phyloP scores from a whole-genome alignment of 345 rosid genomes.

The Capsella bursapastoris region DNA sequence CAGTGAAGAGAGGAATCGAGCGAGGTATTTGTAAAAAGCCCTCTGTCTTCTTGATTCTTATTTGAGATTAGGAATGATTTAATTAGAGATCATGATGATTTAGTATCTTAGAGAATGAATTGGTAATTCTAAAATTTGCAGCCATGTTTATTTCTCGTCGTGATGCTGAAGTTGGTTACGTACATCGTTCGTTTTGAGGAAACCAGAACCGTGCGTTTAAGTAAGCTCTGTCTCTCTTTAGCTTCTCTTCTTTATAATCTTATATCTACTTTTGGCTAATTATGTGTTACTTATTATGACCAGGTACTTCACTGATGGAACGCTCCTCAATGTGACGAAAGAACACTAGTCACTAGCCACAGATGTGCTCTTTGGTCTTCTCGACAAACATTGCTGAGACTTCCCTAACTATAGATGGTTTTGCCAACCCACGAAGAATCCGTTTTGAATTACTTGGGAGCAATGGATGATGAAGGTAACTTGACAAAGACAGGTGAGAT shows the following conservation, averaged over 20 bases:
- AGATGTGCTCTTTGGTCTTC: conserved; percentile 90
- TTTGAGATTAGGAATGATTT: too few relatives aligned
- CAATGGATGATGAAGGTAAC: conserved; percentile 96
- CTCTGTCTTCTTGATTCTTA: too few relatives aligned
- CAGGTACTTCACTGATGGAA: conserved; percentile 98
- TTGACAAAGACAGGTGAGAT: conserved; percentile 91
- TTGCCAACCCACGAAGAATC: conserved; percentile 80
- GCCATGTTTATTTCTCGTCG: conserved; percentile 32
- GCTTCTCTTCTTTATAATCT: neutral
- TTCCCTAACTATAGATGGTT: conserved; percentile 94
- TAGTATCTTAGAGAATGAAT: too few relatives aligned
- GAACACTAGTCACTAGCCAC: conserved; percentile 88
- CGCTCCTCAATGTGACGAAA: conserved; percentile 93
- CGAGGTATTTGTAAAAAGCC: too few relatives aligned
- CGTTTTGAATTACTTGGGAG: conserved; percentile 96
- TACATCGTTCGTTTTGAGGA: too few relatives aligned
- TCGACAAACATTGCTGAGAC: conserved; percentile 99
- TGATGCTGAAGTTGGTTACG: conserved; percentile 41
- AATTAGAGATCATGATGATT: neutral
- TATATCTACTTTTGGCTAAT: too few relatives aligned
- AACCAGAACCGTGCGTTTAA: too few relatives aligned
- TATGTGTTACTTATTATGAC: neutral
- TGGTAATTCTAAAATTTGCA: too few relatives aligned
- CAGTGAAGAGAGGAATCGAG: too few relatives aligned
- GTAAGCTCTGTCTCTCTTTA: too few relatives aligned